phyloP scores from a whole-genome alignment of 2,329 filamentous ascomycete species.

The Xylaria sp. region DNA sequence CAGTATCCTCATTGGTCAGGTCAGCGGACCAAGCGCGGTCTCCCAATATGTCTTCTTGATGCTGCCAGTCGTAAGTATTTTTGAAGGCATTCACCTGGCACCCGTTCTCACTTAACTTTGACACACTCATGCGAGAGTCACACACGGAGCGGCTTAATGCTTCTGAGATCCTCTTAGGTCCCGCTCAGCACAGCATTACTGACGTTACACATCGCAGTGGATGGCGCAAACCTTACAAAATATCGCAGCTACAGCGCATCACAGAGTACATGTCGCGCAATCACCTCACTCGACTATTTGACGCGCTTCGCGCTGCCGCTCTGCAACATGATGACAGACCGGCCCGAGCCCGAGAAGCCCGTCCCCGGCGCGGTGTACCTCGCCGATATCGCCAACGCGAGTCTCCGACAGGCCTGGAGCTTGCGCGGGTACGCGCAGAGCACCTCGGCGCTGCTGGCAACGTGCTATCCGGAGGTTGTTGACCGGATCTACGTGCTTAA shows the following conservation, averaged over 20 bases:
- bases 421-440: slow-evolving; percentile 18
- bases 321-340: slow-evolving; percentile 14
- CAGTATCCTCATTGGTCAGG: slow-evolving; percentile 27
- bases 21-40: slow-evolving; percentile 16
- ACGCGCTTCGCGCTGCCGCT: slow-evolving; percentile 24
- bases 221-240: slow-evolving; percentile 11
- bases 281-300: slow-evolving; percentile 20
- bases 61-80: slow-evolving; percentile 7
- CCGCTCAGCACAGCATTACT: background rate
- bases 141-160: background rate
- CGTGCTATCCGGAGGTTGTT: slow-evolving; percentile 22
- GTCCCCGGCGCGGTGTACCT: slow-evolving; percentile 14
- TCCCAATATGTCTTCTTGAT: slow-evolving; percentile 22
- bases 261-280: slow-evolving; percentile 10
- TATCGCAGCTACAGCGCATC: slow-evolving; percentile 7
- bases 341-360: slow-evolving; percentile 9
- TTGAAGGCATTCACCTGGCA: background rate
- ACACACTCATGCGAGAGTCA: background rate
- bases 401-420: slow-evolving; percentile 14
- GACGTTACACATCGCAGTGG: slow-evolving; percentile 10
- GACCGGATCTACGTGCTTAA: slow-evolving; percentile 21
- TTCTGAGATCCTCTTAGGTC: background rate
- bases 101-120: background rate
- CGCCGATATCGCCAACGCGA: slow-evolving; percentile 13
- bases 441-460: slow-evolving; percentile 15